A percentile compares a stretch with the other conserved stretches of the same genome.
Conservation (phyloP, 192 early-diverging fungal genomes). For the Lunasporangiospora selenospora region DNA sequence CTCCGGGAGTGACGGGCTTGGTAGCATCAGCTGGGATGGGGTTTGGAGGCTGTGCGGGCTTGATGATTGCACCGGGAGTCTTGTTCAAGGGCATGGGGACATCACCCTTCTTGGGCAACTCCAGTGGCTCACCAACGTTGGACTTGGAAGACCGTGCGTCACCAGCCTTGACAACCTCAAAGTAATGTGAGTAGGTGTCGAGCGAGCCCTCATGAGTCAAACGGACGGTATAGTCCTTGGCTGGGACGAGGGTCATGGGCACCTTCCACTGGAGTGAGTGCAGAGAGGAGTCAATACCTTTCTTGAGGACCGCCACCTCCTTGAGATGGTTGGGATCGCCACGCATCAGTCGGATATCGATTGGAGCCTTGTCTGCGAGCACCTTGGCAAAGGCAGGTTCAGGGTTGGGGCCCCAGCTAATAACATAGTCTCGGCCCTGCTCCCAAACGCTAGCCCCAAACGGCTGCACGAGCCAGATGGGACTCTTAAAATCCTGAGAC, state of each 20-base stretch:
- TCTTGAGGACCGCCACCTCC: constrained; percentile 5
- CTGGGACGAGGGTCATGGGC: constrained; percentile 10
- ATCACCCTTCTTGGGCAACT: constrained; percentile 32
- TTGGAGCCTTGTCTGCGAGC: constrained; percentile 8
- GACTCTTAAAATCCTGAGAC: background rate
- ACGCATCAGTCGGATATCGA: constrained; percentile 35
- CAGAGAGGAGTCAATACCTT: constrained; percentile 3
- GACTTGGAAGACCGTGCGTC: constrained; percentile 26
- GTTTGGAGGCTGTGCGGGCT: constrained; percentile 28
- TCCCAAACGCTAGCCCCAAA: constrained; percentile 31
- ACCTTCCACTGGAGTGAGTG: constrained; percentile 30
- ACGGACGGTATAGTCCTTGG: constrained; percentile 35
- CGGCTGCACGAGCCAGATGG: constrained; percentile 37
- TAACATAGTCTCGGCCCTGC: constrained; percentile 28
- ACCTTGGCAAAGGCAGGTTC: constrained; percentile 23
- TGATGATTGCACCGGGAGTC: constrained; percentile 4
- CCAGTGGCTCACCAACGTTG: constrained; percentile 38
- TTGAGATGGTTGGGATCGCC: constrained; percentile 10
- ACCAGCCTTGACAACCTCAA: constrained; percentile 29
- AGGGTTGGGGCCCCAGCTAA: constrained; percentile 40
- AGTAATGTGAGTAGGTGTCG: constrained; percentile 45
- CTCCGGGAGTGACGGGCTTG: background rate
- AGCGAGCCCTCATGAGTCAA: constrained; percentile 7
- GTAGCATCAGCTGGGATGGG: constrained; percentile 9
- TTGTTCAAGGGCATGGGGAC: constrained; percentile 7